Conservation (phyloP, 768 basidiomycete species). For the Phallus indusiatus region DNA sequence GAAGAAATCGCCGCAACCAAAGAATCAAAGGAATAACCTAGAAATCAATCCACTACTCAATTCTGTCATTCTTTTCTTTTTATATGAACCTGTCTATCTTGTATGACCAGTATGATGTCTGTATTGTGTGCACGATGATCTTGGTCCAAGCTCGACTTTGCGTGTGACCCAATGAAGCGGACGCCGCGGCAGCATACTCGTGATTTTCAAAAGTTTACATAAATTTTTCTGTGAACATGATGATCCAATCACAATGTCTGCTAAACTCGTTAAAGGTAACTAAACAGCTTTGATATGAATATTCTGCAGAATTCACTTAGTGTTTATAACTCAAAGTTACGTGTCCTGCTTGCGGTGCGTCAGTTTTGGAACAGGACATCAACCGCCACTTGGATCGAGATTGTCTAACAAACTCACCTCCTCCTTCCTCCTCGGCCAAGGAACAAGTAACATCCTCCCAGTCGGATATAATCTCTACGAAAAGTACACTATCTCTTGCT, state of each 20-base stretch:
- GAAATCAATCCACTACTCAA: not conserved
- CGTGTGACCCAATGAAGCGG: too few relatives aligned
- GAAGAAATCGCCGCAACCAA: slow-evolving; percentile 28
- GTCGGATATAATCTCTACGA: slow-evolving; percentile 11
- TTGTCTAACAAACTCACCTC: slow-evolving; percentile 23
- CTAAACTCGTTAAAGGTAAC: slow-evolving; percentile 4
- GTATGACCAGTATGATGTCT: too few relatives aligned
- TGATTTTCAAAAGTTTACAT: too few relatives aligned
- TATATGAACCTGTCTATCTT: too few relatives aligned
- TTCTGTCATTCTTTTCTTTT: too few relatives aligned
- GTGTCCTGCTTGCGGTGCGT: slow-evolving; percentile 5
- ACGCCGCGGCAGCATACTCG: too few relatives aligned
- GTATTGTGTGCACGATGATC: too few relatives aligned
- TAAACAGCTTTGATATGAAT: not conserved
- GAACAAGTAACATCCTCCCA: slow-evolving; percentile 7
- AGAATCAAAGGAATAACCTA: not conserved
- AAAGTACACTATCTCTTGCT: slow-evolving; percentile 24
- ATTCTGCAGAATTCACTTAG: not conserved
- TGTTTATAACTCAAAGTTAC: not conserved
- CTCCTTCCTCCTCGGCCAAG: not conserved
- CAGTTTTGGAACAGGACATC: slow-evolving; percentile 32
- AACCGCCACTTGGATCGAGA: slow-evolving; percentile 44
- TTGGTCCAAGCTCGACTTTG: too few relatives aligned
- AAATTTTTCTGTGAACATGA: not conserved
- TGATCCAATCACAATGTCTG: not conserved